Base-by-base conservation (phyloP, 805 yeast genomes). In the Candida ascalaphidarum region DNA sequence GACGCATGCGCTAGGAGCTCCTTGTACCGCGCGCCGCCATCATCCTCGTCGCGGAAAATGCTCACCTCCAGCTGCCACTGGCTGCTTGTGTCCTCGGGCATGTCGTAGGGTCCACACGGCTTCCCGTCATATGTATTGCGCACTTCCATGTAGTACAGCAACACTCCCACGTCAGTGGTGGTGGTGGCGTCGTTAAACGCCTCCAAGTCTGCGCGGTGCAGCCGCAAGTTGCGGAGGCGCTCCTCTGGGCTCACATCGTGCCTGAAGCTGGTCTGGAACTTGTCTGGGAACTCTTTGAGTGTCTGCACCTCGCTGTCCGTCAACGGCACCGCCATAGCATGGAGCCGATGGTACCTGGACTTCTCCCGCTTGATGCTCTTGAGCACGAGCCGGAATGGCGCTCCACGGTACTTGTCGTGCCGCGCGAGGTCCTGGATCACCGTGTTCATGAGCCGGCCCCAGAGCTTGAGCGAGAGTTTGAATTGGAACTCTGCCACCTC, bases 291-390 rank as follows among this genome's bases (percentile, higher is more conserved):
- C 18, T 33, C 29, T 28, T 55, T 56, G 17, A 61, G 37, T 21
- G 35, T 26, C 7, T 35, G 25, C 7, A 48, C 43, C 18, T 56
- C 42, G 7, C 37, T 33, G 5, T 31, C 27, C 7, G 33, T 35
- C 10, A 60, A 25, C 3, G 64, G 58, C 1, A 55, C 48, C 0
- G 58, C 68, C 28, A 29, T 44, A 5, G 50, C 57, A n/a, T 43
- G 28, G 33, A 57, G 28, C 11, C 32, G 6, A 17, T 17, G 18
- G 18, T 6, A 26, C 6, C 46, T 38, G 15, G 17, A 17, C 11
- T 13, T 10, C 12, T 11, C 18, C 11, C 19, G 27, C 21, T 32
- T 37, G 16, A 29, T 34, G 23, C 29, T 20, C 26, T 47, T 43
- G 24, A 51, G 21, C 7, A 58, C 48, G 19, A 58, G 36, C 23